phyloP scores from a whole-genome alignment of 129 eudicot species.

The Scalesia atractyloides region DNA sequence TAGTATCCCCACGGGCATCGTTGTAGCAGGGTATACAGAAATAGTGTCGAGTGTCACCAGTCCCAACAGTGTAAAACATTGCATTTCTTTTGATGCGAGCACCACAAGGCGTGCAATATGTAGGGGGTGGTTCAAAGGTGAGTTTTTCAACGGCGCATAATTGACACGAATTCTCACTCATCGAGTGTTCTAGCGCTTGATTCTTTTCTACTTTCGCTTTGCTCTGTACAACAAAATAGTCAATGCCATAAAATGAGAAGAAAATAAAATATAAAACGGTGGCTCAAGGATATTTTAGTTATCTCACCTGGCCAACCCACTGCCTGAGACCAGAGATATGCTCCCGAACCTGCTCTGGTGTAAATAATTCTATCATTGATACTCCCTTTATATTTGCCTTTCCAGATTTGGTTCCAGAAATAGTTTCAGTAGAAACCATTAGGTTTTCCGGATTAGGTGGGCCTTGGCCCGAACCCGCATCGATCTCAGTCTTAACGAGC shows the following conservation, averaged over 20 bases:
- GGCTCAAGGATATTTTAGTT: neutral
- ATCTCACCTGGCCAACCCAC: constrained; percentile 98
- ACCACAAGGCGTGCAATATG: constrained; percentile 90
- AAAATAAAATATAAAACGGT: neutral
- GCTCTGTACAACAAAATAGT: constrained; percentile 52
- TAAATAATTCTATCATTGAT: constrained; percentile 84
- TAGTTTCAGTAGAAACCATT: constrained; percentile 47
- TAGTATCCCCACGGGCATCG: constrained; percentile 88
- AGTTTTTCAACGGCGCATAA: constrained; percentile 95
- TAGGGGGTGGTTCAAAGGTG: constrained; percentile 93
- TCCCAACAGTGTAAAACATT: constrained; percentile 81
- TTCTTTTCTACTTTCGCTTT: constrained; percentile 94
- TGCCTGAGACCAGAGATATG: constrained; percentile 89
- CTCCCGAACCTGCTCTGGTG: constrained; percentile 90
- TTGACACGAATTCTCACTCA: constrained; percentile 97
- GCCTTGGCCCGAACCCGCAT: constrained; percentile 32
- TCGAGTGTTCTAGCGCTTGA: constrained; percentile 87
- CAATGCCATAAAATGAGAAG: constrained; percentile 3
- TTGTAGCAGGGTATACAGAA: constrained; percentile 86
- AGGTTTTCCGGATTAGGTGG: constrained; percentile 45
- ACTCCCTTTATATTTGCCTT: constrained; percentile 91
- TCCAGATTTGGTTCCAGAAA: constrained; percentile 68
- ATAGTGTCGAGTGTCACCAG: constrained; percentile 82
- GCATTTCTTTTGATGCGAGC: constrained; percentile 94
- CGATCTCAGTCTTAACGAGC: constrained; percentile 56